phyloP scores from a whole-genome alignment of 305 asterid species.

The Withania somnifera region DNA sequence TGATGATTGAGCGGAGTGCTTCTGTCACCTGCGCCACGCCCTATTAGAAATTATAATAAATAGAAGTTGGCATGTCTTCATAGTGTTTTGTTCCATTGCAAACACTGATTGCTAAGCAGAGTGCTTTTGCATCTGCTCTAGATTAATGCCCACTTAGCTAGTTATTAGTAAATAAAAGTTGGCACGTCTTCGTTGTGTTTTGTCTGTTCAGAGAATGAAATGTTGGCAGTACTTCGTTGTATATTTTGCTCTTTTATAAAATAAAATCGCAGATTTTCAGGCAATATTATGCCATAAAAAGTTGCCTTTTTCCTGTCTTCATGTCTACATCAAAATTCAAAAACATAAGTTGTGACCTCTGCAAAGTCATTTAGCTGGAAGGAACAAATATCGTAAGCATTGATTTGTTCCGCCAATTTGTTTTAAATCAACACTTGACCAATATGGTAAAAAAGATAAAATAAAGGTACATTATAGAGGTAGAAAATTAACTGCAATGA shows the following conservation, averaged over 20 bases:
- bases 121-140: not conserved
- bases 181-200: not conserved
- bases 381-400: not conserved
- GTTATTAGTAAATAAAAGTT: not conserved
- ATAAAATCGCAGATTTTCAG: not conserved
- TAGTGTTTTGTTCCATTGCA: conserved; percentile 16
- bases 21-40: not conserved
- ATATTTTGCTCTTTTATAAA: not conserved
- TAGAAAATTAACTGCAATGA: not conserved
- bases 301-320: not conserved
- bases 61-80: not conserved
- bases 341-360: not conserved
- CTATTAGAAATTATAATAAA: not conserved
- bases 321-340: not conserved
- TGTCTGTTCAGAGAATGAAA: not conserved
- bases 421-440: not conserved
- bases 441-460: not conserved
- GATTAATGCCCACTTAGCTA: not conserved
- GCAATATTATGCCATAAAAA: not conserved
- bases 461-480: not conserved
- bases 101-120: conserved; percentile 19
- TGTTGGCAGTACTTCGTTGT: not conserved
- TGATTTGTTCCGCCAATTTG: no score
- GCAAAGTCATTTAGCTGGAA: not conserved
- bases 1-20: conserved; percentile 9